Evolutionary conservation across 2,329 filamentous ascomycete species (phyloP), one percentile per base, ranked within the genome.

Genomic region (Trematosphaeria pertusa): DNA sequence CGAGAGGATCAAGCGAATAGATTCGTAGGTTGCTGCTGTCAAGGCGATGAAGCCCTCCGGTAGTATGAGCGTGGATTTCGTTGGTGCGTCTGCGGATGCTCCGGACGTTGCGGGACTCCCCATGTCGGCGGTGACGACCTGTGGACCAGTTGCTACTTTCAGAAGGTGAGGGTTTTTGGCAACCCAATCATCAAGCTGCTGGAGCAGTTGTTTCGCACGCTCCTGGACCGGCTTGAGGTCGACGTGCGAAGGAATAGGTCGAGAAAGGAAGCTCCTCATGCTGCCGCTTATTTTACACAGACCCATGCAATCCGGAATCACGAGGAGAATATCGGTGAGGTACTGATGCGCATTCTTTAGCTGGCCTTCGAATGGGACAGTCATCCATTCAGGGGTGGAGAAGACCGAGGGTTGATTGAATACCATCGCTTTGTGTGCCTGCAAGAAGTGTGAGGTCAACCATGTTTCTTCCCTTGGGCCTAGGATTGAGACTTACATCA

Each of bases 351-450:
- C 61, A 22, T 62, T 65, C 30, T 54, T 62, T 1, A 50, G 39
- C 38, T 56, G 54, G 36, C 43, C 47, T 11, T 50, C 21, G 19
- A 69, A 70, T 1, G 67, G 67, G 4, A 65, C 32, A 3, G 54
- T 62, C 58, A 68, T 59, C 67, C 67, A 70, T 17, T 65, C 59
- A 2, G 39, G 49, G 0, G 52, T 52, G 0, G 64, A 54, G 28
- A 67, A 66, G 2, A 59, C 32, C 6, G 65, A 69, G 1, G 56
- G 59, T n/a, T 50, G 49, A 43, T 67, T 67, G 30, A 63, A 56
- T 11, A 69, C 46, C 4, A 67, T 46, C 1, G 59, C 49, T 37
- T 55, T 62, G 26, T 66, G 62, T 7, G 62, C 54, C 66, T 68
- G 15, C 1, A 3, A 6, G 24, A 18, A 5, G 1, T 10, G 35